Evolutionary conservation across 371 early-diverging fungal genomes (phyloP).

Genomic region (Phascolomyces articulosus): DNA sequence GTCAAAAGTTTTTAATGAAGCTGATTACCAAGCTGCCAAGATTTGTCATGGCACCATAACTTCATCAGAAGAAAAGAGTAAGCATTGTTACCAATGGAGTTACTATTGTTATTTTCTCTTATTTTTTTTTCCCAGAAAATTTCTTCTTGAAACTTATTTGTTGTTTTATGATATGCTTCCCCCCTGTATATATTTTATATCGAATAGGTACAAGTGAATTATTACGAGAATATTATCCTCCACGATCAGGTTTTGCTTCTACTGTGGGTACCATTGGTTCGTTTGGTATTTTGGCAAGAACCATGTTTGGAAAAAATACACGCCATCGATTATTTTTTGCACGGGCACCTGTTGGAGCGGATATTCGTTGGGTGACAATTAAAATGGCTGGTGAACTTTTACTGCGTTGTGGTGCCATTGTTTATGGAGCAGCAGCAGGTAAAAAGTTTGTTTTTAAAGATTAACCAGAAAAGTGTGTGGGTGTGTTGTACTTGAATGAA

Average conservation of each 20-base stretch:
- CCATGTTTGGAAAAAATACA: slow-evolving; percentile 29
- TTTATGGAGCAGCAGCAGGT: slow-evolving; percentile 44
- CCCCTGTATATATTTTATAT: too few relatives aligned
- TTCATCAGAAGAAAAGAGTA: neutral
- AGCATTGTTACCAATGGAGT: too few relatives aligned
- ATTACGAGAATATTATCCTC: slow-evolving; percentile 13
- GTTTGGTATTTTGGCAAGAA: slow-evolving; percentile 29
- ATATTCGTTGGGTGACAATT: slow-evolving; percentile 37
- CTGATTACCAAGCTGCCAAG: slow-evolving; percentile 24
- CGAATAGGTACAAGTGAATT: neutral
- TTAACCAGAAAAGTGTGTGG: too few relatives aligned
- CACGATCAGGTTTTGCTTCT: slow-evolving; percentile 26
- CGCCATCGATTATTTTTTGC: slow-evolving; percentile 47
- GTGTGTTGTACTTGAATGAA: too few relatives aligned
- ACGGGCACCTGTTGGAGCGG: slow-evolving; percentile 34
- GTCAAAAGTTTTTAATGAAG: slow-evolving; percentile 32
- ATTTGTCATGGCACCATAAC: slow-evolving; percentile 7
- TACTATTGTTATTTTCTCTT: too few relatives aligned
- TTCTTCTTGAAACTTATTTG: neutral
- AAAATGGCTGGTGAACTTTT: slow-evolving; percentile 41
- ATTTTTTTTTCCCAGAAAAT: too few relatives aligned
- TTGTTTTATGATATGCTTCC: neutral
- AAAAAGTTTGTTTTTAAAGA: too few relatives aligned
- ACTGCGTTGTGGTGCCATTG: slow-evolving; percentile 32
- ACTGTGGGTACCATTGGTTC: slow-evolving; percentile 26